Evolutionary conservation across 192 early-diverging fungal genomes (phyloP).

Genomic region (Coemansia sp.): DNA sequence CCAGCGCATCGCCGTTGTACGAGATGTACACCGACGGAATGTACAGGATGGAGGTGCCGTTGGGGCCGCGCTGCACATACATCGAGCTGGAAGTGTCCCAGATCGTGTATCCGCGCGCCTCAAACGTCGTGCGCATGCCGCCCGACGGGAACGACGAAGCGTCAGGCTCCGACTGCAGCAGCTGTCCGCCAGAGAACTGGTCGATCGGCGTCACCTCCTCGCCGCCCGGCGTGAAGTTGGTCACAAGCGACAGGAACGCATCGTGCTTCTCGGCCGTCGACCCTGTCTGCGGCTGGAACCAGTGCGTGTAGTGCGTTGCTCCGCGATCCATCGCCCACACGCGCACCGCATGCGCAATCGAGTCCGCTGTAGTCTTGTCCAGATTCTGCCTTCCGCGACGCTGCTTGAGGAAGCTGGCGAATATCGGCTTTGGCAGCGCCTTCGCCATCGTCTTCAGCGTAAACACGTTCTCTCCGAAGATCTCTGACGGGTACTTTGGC

Average conservation of each 20-base stretch:
- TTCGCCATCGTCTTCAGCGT: constrained; percentile 85
- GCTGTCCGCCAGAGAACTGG: constrained; percentile 95
- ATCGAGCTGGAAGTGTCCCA: constrained; percentile 97
- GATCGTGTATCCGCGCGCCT: constrained; percentile 99
- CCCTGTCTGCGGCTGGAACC: constrained; percentile 99
- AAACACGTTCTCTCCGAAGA: constrained; percentile 95
- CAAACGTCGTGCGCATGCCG: constrained; percentile 97
- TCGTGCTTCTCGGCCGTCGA: constrained; percentile 99
- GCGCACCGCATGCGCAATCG: constrained; percentile 96
- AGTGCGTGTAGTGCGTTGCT: constrained; percentile 99
- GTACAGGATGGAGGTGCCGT: constrained; percentile 91
- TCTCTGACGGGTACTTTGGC: constrained; percentile 80
- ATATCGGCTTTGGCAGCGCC: constrained; percentile 94
- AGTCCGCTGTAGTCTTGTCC: constrained; percentile 94
- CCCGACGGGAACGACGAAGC: constrained; percentile 99
- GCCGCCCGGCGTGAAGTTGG: constrained; percentile 75
- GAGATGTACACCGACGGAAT: constrained; percentile 98
- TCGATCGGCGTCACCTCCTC: constrained; percentile 89
- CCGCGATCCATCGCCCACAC: constrained; percentile 98
- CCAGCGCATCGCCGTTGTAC: constrained; percentile 98
- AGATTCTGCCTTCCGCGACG: constrained; percentile 84
- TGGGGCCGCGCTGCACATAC: constrained; percentile 92
- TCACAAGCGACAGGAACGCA: constrained; percentile 91
- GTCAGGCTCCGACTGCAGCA: constrained; percentile 98
- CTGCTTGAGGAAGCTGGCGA: constrained; percentile 91